A percentile compares a stretch with the other conserved stretches of the same genome.
phyloP scores from a whole-genome alignment of 139 green algal genomes.

The Picochlorum sp. region DNA sequence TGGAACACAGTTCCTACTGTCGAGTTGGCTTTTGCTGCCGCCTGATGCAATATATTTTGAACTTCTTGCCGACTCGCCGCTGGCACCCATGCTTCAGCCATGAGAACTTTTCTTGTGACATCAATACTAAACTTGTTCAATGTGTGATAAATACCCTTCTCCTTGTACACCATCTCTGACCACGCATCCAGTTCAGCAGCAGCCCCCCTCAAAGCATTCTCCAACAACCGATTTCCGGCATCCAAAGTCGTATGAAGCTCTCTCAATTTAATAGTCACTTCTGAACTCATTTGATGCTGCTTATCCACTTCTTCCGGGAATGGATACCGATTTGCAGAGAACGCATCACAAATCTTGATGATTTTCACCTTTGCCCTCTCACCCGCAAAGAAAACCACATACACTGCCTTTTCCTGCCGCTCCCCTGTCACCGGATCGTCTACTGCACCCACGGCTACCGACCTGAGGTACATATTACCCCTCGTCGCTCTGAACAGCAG shows the following conservation, averaged over 20 bases:
- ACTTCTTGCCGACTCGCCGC: conserved; percentile 32
- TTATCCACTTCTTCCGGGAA: conserved; percentile 84
- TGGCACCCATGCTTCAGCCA: conserved; percentile 92
- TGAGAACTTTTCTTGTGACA: conserved; percentile 80
- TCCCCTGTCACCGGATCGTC: conserved; percentile 75
- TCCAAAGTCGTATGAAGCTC: conserved; percentile 91
- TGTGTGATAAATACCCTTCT: conserved; percentile 96
- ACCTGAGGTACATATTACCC: conserved; percentile 93
- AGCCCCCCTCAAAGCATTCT: conserved; percentile 57
- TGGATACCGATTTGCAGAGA: conserved; percentile 91
- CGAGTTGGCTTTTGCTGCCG: conserved; percentile 32
- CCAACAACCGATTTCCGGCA: conserved; percentile 59
- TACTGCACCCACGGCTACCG: conserved; percentile 28
- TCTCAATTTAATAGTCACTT: conserved; percentile 71
- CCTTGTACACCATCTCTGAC: conserved; percentile 44
- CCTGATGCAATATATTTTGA: conserved; percentile 52
- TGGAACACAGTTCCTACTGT: conserved; percentile 79
- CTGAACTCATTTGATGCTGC: conserved; percentile 78
- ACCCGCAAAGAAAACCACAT: conserved; percentile 95
- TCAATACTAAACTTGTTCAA: conserved; percentile 95
- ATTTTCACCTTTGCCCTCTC: conserved; percentile 87
- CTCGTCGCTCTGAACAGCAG: conserved; percentile 95
- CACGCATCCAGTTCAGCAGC: conserved; percentile 52
- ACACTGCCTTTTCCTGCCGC: conserved; percentile 84
- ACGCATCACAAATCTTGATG: conserved; percentile 87